Percentiles rank a stretch among this genome's conserved stretches.
Conservation (phyloP, 2,329 filamentous ascomycete genomes). For the Colletotrichum somersetense region DNA sequence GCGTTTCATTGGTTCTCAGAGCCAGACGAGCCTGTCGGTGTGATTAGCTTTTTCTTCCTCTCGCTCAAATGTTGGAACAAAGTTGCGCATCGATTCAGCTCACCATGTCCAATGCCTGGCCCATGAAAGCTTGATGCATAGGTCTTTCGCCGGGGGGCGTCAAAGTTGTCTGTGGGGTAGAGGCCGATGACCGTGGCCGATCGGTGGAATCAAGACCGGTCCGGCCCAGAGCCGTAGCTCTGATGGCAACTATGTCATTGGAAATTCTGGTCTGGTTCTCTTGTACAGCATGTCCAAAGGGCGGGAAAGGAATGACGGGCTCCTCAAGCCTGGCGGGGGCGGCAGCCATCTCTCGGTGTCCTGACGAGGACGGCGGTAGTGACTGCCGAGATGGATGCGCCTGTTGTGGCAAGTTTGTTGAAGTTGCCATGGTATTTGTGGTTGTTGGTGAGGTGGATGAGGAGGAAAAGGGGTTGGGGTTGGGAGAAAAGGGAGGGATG, state of each 20-base stretch:
- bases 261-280: conserved; percentile 48
- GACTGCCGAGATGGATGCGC: conserved; percentile 17
- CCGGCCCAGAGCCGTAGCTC: conserved; percentile 39
- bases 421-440: conserved; percentile 22
- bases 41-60: not conserved
- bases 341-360: conserved; percentile 44
- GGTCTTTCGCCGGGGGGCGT: conserved; percentile 51
- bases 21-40: conserved; percentile 81
- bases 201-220: conserved; percentile 41
- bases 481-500: conserved; percentile 33
- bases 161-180: conserved; percentile 4
- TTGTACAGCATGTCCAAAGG: conserved; percentile 31
- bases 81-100: conserved; percentile 43
- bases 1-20: conserved; percentile 88
- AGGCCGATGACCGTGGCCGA: conserved; percentile 21
- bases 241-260: conserved; percentile 5
- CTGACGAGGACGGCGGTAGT: not conserved
- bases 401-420: conserved; percentile 25
- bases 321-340: not conserved
- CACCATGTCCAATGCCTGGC: conserved; percentile 89
- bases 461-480: conserved; percentile 13
- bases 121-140: conserved; percentile 76
- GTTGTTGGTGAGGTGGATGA: not conserved
- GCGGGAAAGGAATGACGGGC: not conserved
- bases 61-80: conserved; percentile 1